Evolutionary conservation across 2,329 filamentous ascomycete species (phyloP).

Genomic region (Colletotrichum sp.): DNA sequence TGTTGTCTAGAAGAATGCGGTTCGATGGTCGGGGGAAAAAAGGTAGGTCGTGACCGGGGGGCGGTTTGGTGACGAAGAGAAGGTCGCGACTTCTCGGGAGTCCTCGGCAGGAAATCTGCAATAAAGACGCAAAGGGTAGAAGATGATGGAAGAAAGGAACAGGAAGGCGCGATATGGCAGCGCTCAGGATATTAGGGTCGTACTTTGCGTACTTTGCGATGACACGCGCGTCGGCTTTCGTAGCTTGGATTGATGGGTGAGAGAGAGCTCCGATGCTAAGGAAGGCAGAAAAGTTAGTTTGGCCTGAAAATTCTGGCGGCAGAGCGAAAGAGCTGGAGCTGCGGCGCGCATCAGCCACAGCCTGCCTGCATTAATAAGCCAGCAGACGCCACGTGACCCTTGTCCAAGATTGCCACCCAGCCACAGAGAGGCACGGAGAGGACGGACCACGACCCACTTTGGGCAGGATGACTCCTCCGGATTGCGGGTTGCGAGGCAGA

Average conservation of each 20-base stretch:
- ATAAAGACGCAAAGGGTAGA: not conserved
- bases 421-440: not conserved
- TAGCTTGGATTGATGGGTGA: not conserved
- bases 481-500: not conserved
- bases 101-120: not conserved
- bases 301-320: constrained; percentile 19
- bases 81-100: not conserved
- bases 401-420: not conserved
- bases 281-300: constrained; percentile 13
- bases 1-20: not conserved
- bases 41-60: constrained; percentile 8
- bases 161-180: not conserved
- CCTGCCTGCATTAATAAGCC: not conserved
- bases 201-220: constrained; percentile 10
- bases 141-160: not conserved
- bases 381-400: not conserved
- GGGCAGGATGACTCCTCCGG: not conserved
- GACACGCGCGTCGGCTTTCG: constrained; percentile 6
- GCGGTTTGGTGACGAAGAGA: not conserved
- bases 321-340: not conserved
- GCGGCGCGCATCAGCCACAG: constrained; percentile 6
- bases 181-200: not conserved
- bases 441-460: not conserved
- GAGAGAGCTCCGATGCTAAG: constrained; percentile 8
- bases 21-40: not conserved